A percentile compares a stretch with the other conserved stretches of the same genome.
phyloP scores from a whole-genome alignment of 2,329 filamentous ascomycete species.

The Erysiphe pulchra region DNA sequence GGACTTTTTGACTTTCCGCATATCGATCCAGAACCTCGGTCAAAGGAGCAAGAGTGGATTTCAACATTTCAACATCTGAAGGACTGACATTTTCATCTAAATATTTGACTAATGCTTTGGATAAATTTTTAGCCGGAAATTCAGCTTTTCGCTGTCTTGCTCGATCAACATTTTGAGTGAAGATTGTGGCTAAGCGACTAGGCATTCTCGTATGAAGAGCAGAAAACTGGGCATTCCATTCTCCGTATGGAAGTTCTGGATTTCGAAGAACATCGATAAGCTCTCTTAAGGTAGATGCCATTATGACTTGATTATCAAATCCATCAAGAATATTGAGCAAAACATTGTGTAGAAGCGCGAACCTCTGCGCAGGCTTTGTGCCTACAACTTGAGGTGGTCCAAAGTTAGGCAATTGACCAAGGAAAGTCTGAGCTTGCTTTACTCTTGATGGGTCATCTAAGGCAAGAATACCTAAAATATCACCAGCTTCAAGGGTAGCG shows the following conservation, averaged over 20 bases:
- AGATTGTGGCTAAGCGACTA: constrained; percentile 61
- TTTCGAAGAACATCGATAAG: constrained; percentile 76
- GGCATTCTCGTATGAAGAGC: constrained; percentile 96
- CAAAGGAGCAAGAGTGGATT: constrained; percentile 47
- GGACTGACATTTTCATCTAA: constrained; percentile 59
- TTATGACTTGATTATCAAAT: constrained; percentile 94
- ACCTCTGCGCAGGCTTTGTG: constrained; percentile 75
- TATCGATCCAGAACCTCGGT: constrained; percentile 58
- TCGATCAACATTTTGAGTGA: constrained; percentile 68
- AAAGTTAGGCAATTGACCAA: constrained; percentile 68
- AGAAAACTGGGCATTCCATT: constrained; percentile 89
- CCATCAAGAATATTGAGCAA: constrained; percentile 73
- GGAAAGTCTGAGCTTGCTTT: constrained; percentile 86
- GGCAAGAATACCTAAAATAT: constrained; percentile 91
- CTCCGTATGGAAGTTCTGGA: constrained; percentile 76
- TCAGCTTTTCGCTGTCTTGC: constrained; percentile 54
- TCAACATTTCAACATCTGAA: constrained; percentile 48
- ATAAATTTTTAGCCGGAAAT: constrained; percentile 74
- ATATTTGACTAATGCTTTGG: constrained; percentile 69
- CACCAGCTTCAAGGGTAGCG: constrained; percentile 88
- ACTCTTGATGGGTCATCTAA: constrained; percentile 88
- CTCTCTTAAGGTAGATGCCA: constrained; percentile 65
- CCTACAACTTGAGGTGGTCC: constrained; percentile 72
- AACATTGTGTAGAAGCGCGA: constrained; percentile 49
- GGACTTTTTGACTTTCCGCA: constrained; percentile 64